Evolutionary conservation across 495 filamentous ascomycete genomes (phyloP).

Genomic region (Aspergillus biplanus): DNA sequence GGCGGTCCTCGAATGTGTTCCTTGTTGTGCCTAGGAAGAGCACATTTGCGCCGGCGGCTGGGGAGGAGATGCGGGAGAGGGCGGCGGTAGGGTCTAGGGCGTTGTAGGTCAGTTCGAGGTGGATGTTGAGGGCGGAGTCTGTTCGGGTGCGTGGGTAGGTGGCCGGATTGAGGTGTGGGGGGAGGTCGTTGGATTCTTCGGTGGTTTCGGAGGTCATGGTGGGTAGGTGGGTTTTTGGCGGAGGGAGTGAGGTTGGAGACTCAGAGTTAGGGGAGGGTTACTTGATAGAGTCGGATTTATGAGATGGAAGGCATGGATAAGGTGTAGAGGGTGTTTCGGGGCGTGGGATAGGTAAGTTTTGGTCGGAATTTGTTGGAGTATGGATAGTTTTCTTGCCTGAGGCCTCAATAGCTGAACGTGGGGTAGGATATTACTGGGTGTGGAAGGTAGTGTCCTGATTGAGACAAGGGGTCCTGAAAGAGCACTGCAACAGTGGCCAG

Average conservation of each 20-base stretch:
- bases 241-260: neutral
- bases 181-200: neutral
- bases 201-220: conserved; percentile 10
- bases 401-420: neutral
- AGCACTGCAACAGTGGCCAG: too few relatives aligned
- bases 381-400: neutral
- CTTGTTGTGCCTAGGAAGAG: conserved; percentile 89
- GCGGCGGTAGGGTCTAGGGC: conserved; percentile 61
- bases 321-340: neutral
- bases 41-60: conserved; percentile 84
- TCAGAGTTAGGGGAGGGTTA: neutral
- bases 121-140: conserved; percentile 38
- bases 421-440: neutral
- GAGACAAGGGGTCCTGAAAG: too few relatives aligned
- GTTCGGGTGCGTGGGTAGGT: conserved; percentile 46
- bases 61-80: conserved; percentile 71
- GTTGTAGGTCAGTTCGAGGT: conserved; percentile 59
- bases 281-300: neutral
- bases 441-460: neutral
- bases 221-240: conserved; percentile 1
- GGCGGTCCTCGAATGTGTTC: conserved; percentile 73
- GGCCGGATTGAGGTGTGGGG: conserved; percentile 39
- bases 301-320: neutral
- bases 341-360: neutral
- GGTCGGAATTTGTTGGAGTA: neutral